These are phyloP conservation scores for Hanseniaspora lachancei DNA, from an alignment of 805 yeast species.

Conservation along the genomic window DNA sequence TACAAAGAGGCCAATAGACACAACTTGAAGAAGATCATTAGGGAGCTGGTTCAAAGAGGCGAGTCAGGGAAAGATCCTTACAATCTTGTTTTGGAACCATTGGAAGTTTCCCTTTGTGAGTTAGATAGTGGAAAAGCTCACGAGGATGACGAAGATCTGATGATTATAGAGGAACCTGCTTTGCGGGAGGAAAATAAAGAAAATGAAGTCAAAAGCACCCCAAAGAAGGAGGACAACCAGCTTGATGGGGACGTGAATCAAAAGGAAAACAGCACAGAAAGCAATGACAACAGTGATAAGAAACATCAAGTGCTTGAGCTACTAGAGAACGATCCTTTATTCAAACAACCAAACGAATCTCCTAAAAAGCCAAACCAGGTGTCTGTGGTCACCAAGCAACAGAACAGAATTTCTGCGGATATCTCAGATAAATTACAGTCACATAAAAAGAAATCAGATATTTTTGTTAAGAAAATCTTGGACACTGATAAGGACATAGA, in stretches of 20 bases:
- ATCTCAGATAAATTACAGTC: not conserved
- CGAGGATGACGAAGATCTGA: conserved; percentile 3
- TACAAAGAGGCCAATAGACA: conserved; percentile 19
- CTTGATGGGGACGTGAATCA: not conserved
- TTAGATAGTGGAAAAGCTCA: conserved; percentile 10
- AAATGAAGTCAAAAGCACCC: conserved; percentile 10
- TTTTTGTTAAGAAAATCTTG: not conserved
- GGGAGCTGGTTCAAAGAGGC: conserved; percentile 16
- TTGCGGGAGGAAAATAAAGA: conserved; percentile 18
- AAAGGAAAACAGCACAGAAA: not conserved
- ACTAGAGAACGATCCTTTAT: not conserved
- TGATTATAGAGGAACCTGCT: not conserved
- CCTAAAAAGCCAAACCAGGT: not conserved
- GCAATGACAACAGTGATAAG: not conserved
- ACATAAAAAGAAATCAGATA: not conserved
- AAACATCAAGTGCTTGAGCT: not conserved
- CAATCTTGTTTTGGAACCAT: conserved; percentile 4
- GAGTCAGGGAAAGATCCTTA: conserved; percentile 3
- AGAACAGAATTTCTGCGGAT: not conserved
- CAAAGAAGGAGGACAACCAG: not conserved
- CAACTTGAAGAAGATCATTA: conserved; percentile 19
- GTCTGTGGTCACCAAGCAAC: not conserved
- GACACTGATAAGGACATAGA: not conserved
- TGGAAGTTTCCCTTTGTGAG: conserved; percentile 6
- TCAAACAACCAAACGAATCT: not conserved